A percentile compares a stretch with the other conserved stretches of the same genome.
Conservation (phyloP, 805 yeast species). For the Cyberlindnera samutprakarnensis region DNA sequence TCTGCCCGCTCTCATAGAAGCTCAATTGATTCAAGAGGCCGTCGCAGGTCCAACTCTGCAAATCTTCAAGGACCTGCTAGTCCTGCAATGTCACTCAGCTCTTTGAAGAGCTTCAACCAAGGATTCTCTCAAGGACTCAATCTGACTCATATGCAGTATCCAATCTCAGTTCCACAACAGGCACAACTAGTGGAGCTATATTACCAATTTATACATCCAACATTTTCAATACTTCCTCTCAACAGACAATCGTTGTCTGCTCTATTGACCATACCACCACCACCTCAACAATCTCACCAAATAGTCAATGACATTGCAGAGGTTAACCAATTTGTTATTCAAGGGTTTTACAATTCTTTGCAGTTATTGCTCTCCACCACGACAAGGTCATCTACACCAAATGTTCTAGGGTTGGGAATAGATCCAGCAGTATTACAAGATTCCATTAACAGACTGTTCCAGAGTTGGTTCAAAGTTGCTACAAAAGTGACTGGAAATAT, state of each 20-base stretch:
- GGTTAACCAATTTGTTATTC: conserved; percentile 10
- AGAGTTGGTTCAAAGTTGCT: conserved; percentile 11
- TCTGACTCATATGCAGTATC: neutral
- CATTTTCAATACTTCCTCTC: conserved; percentile 30
- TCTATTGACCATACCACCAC: conserved; percentile 11
- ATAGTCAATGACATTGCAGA: conserved; percentile 14
- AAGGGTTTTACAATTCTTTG: conserved; percentile 13
- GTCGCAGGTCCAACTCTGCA: conserved; percentile 16
- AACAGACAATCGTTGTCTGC: conserved; percentile 20
- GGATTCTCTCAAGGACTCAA: conserved; percentile 8
- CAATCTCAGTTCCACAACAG: conserved; percentile 4
- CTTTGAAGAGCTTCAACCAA: conserved; percentile 14
- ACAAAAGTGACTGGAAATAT: conserved; percentile 9
- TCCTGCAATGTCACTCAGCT: conserved; percentile 18
- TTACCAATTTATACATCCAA: conserved; percentile 38
- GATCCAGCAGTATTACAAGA: conserved; percentile 7
- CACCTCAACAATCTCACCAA: conserved; percentile 13
- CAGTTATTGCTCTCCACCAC: conserved; percentile 14
- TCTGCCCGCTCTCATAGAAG: conserved; percentile 16
- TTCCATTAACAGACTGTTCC: conserved; percentile 8
- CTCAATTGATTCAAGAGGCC: conserved; percentile 10
- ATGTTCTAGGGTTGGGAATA: neutral
- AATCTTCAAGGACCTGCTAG: conserved; percentile 12
- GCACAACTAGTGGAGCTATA: conserved; percentile 34
- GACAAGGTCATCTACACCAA: conserved; percentile 3